These are phyloP conservation scores for Zymoseptoria brevis DNA, from an alignment of 2,329 filamentous ascomycete species.

Conservation along the genomic window DNA sequence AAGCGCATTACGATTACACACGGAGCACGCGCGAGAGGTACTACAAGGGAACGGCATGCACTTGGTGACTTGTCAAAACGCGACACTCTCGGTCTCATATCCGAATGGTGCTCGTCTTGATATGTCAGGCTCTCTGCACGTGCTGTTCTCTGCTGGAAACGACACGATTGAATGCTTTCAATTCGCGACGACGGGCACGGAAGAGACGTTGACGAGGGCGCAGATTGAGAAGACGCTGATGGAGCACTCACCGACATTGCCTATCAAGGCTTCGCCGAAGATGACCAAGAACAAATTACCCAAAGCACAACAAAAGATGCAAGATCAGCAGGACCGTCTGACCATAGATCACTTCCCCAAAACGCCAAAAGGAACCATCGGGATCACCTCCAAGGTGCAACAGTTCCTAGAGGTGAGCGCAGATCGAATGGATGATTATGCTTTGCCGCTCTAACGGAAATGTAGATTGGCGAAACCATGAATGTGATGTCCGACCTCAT, in stretches of 20 bases:
- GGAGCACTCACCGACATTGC: slow-evolving; percentile 44
- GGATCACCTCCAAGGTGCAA: slow-evolving; percentile 50
- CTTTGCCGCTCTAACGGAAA: slow-evolving; percentile 9
- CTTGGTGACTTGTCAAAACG: slow-evolving; percentile 66
- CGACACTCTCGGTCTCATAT: slow-evolving; percentile 85
- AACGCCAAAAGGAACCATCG: slow-evolving; percentile 43
- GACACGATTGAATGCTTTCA: slow-evolving; percentile 81
- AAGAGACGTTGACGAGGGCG: slow-evolving; percentile 73
- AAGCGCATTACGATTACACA: slow-evolving; percentile 73
- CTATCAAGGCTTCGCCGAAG: slow-evolving; percentile 39
- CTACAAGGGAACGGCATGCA: slow-evolving; percentile 56
- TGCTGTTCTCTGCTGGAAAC: slow-evolving; percentile 63
- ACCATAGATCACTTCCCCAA: slow-evolving; percentile 39
- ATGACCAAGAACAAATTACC: slow-evolving; percentile 47
- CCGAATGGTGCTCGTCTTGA: slow-evolving; percentile 58
- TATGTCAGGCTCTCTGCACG: slow-evolving; percentile 60
- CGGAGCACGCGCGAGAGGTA: slow-evolving; percentile 59
- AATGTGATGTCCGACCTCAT: slow-evolving; percentile 56
- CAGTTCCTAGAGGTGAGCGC: slow-evolving; percentile 53
- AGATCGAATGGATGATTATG: slow-evolving; percentile 1
- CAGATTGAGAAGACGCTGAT: slow-evolving; percentile 42
- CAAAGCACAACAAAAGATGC: slow-evolving; percentile 31
- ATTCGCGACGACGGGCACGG: slow-evolving; percentile 66
- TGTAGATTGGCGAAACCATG: slow-evolving; percentile 56
- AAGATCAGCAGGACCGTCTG: slow-evolving; percentile 39